Conservation (phyloP, 805 yeast species). For the Scheffersomyces amazonensis region DNA sequence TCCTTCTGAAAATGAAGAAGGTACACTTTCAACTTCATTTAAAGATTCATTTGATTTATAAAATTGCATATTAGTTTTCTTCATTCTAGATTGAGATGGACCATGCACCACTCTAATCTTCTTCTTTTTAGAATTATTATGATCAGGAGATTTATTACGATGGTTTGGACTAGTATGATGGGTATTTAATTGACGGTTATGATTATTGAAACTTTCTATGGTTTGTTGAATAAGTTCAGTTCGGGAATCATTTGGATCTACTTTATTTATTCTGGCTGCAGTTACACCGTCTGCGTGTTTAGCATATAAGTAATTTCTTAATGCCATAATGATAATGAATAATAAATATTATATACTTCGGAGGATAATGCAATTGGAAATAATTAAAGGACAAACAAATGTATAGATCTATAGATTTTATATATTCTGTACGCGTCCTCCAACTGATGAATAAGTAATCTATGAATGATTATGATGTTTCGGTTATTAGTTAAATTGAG, state of each 20-base stretch:
- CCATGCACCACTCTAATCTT: background rate
- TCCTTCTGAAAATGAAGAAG: background rate
- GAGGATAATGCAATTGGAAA: no score
- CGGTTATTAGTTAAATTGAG: no score
- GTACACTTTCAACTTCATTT: background rate
- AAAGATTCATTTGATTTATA: background rate
- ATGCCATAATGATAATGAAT: slow-evolving; percentile 33
- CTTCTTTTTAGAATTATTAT: background rate
- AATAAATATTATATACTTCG: no score
- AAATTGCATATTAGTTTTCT: background rate
- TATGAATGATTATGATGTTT: no score
- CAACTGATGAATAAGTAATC: no score
- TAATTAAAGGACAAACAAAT: no score
- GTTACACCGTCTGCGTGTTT: slow-evolving; percentile 21
- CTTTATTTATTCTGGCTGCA: slow-evolving; percentile 5
- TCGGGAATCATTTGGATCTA: background rate
- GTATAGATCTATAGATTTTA: no score
- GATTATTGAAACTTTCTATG: slow-evolving; percentile 1
- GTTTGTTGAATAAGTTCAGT: background rate
- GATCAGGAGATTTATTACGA: background rate
- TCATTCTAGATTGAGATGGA: background rate
- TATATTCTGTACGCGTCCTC: no score
- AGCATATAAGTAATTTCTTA: slow-evolving; percentile 39
- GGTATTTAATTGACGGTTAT: background rate
- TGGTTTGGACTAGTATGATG: background rate